Evolutionary conservation across 2,329 filamentous ascomycete species (phyloP).

Genomic region (Sclerotinia glacialis): DNA sequence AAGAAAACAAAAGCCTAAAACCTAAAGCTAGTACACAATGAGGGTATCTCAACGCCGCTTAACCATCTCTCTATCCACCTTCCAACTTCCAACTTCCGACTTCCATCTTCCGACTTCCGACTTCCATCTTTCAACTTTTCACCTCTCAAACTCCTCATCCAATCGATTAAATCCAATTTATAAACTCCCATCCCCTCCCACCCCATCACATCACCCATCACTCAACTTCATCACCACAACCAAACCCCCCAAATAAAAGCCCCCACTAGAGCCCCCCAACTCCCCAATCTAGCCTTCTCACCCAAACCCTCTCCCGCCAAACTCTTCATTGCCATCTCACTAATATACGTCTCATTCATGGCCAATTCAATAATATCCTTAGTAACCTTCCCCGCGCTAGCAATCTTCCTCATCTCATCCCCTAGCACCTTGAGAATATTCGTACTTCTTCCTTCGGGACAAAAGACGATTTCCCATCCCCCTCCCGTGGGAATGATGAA

Average conservation of each 20-base stretch:
- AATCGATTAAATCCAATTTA: constrained; percentile 9
- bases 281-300: constrained; percentile 23
- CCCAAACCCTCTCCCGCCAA: constrained; percentile 24
- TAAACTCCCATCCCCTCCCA: neutral
- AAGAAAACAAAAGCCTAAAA: too few species aligned
- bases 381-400: constrained; percentile 43
- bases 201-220: neutral
- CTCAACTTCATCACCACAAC: constrained; percentile 23
- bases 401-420: constrained; percentile 49
- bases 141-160: neutral
- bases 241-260: constrained; percentile 35
- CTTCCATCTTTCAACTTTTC: neutral
- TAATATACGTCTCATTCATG: constrained; percentile 40
- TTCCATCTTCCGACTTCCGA: neutral
- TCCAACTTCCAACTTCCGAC: neutral
- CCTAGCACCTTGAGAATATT: constrained; percentile 55
- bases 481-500: constrained; percentile 65
- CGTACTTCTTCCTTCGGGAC: constrained; percentile 61
- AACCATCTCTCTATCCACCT: neutral
- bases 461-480: constrained; percentile 77
- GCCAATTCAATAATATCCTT: constrained; percentile 39
- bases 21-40: neutral
- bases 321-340: constrained; percentile 25
- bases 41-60: constrained; percentile 15
- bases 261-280: constrained; percentile 35